Evolutionary conservation across 2,329 filamentous ascomycete genomes (phyloP), one percentile per base, ranked within the genome.

Genomic region (Aspergillus latus): DNA sequence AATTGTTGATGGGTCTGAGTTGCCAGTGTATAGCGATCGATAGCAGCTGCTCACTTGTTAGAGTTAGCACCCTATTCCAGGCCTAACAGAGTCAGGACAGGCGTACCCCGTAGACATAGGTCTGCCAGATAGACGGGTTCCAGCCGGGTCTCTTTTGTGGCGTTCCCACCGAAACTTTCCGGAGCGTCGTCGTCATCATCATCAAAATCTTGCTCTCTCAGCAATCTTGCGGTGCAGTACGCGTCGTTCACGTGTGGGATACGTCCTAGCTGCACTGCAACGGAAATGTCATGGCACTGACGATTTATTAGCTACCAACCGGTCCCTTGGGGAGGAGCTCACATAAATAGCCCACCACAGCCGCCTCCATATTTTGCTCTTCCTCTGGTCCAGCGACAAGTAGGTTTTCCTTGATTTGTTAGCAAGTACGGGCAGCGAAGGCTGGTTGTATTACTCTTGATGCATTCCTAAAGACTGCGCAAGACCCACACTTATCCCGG

Each of bases 161-260:
- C 30, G 10, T 34, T 8, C 10, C 10, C 30, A 34, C 30, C 10
- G n/a, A 37, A 13, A 13, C 34, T 13, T 11, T 37, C 34, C 11
- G 34, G 34, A 10, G n/a, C 5, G 8, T 50, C 48, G 21, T 21
- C 21, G 21, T 21, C 21, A 13, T 34, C 21, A 9, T 36, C 28
- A 9, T 54, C 40, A 34, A 54, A 49, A 36, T 57, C 55, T 21
- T 45, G 37, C n/a, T 58, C 56, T 6, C 28, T 44, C 9, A 58
- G 4, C 13, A 29, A 21, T 5, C 21, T 15, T 9, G 37, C 43
- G 4, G 39, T 50, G 28, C 51, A 58, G 42, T 58, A 58, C 7
- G 39, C 56, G 7, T 58, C 51, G 5, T 58, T 58, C 30, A 58
- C 42, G 8, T 58, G 56, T 5, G 56, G 56, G 48, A 43, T 58